Evolutionary conservation across 108 stramenopile species (phyloP).

Genomic region (Pseudonitzschia delicatissima): DNA sequence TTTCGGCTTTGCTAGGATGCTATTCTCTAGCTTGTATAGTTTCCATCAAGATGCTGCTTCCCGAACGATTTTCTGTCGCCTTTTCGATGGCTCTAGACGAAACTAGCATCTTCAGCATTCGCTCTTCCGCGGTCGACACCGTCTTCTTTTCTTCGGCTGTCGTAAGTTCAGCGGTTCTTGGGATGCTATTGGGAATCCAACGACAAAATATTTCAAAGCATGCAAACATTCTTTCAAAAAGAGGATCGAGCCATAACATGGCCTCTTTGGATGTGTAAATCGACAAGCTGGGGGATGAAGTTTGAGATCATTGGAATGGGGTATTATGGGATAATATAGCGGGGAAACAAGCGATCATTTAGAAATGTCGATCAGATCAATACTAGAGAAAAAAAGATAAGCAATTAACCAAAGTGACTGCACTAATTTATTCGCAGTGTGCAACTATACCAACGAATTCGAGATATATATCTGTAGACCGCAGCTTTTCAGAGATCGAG

Average conservation of each 20-base stretch:
- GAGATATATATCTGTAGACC: no score
- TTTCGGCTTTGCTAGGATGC: slow-evolving; percentile 51
- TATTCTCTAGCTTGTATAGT: slow-evolving; percentile 75
- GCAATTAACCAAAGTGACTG: no score
- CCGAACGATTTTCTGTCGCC: slow-evolving; percentile 45
- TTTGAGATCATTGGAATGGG: no score
- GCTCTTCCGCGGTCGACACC: slow-evolving; percentile 46
- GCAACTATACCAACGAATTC: no score
- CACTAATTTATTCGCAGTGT: no score
- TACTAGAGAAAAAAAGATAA: no score
- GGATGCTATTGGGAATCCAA: slow-evolving; percentile 68
- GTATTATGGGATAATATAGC: no score
- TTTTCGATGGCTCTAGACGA: slow-evolving; percentile 60
- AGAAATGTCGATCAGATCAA: no score
- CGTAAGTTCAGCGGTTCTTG: slow-evolving; percentile 43
- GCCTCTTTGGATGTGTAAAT: neutral
- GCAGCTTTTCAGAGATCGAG: no score
- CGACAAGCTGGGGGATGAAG: no score
- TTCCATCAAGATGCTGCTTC: slow-evolving; percentile 66
- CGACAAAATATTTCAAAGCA: slow-evolving; percentile 63
- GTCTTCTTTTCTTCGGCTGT: slow-evolving; percentile 53
- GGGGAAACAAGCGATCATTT: no score
- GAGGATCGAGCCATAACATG: neutral
- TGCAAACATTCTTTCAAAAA: slow-evolving; percentile 11
- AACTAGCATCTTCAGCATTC: slow-evolving; percentile 41